Conservation (phyloP, 441 rosid genomes). For the Codiaeum variegatum region DNA sequence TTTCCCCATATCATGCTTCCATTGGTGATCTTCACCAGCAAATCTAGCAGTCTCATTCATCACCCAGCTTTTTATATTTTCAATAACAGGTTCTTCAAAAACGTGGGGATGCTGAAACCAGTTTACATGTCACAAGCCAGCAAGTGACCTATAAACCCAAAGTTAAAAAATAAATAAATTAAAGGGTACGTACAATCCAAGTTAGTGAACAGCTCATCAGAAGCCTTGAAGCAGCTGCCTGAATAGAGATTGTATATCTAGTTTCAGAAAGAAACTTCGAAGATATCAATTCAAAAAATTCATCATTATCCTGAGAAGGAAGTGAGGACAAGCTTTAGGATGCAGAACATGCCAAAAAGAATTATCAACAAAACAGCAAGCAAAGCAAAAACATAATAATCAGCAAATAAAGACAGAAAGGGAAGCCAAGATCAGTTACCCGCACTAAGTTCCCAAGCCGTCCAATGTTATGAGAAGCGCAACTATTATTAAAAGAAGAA, state of each 20-base stretch:
- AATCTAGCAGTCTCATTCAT: slow-evolving; percentile 61
- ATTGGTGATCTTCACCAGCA: slow-evolving; percentile 49
- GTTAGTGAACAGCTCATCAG: slow-evolving; percentile 72
- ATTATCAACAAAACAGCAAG: slow-evolving; percentile 3
- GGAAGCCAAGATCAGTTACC: slow-evolving; percentile 37
- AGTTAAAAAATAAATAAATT: not conserved
- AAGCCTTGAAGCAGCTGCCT: slow-evolving; percentile 91
- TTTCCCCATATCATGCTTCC: slow-evolving; percentile 41
- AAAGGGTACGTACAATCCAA: slow-evolving; percentile 59
- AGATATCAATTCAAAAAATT: slow-evolving; percentile 88
- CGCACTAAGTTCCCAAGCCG: slow-evolving; percentile 70
- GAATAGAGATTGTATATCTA: slow-evolving; percentile 62
- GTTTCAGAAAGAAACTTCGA: slow-evolving; percentile 79
- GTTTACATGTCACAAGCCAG: slow-evolving; percentile 21
- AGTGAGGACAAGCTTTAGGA: slow-evolving; percentile 17
- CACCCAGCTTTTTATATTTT: slow-evolving; percentile 85
- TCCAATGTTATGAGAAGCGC: slow-evolving; percentile 77
- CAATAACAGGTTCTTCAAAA: slow-evolving; percentile 77
- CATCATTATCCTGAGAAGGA: slow-evolving; percentile 80
- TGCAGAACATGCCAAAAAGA: not conserved
- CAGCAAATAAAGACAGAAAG: not conserved
- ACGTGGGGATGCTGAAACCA: slow-evolving; percentile 74
- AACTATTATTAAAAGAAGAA: slow-evolving; percentile 45
- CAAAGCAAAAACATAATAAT: not conserved
- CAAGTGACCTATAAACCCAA: slow-evolving; percentile 10